phyloP scores from a whole-genome alignment of 2,329 filamentous ascomycete genomes.

The Xylariaceae sp. region DNA sequence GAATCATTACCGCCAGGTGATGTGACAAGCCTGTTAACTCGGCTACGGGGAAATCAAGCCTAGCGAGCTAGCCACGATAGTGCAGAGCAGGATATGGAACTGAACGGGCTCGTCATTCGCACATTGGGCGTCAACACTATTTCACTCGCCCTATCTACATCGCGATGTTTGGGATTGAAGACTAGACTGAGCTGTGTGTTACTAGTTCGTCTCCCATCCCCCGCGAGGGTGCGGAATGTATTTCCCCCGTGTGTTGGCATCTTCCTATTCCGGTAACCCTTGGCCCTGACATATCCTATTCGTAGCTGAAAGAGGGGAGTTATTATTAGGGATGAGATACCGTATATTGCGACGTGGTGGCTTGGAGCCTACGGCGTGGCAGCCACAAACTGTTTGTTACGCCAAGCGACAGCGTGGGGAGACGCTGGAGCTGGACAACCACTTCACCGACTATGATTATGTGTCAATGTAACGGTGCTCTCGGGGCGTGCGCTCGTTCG shows the following conservation, averaged over 20 bases:
- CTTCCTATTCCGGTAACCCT: conserved; percentile 5
- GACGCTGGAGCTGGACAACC: conserved; percentile 11
- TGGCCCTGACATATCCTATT: neutral
- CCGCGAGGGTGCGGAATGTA: conserved; percentile 18
- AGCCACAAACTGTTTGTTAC: neutral
- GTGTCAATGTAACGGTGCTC: too few relatives aligned
- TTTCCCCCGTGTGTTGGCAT: conserved; percentile 3
- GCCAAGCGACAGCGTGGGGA: conserved; percentile 11
- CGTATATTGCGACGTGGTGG: conserved; percentile 18
- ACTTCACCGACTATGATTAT: too few relatives aligned
- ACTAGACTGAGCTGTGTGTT: neutral
- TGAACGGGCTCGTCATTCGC: conserved; percentile 1
- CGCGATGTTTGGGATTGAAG: neutral
- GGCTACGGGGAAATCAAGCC: conserved; percentile 8
- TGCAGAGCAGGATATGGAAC: too few relatives aligned
- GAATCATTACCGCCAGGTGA: conserved; percentile 15
- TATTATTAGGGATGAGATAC: conserved; percentile 14
- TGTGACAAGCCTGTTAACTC: conserved; percentile 15
- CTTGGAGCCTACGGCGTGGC: conserved; percentile 10
- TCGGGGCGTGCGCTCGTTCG: too few relatives aligned
- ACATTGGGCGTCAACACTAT: conserved; percentile 17
- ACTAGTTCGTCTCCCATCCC: conserved; percentile 8
- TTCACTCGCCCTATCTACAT: neutral
- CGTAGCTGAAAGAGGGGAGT: conserved; percentile 9
- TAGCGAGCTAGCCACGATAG: too few relatives aligned